These are phyloP conservation scores for Kalmanozyma brasiliensis DNA, from an alignment of 1,284 basidiomycete species.

Conservation along the genomic window DNA sequence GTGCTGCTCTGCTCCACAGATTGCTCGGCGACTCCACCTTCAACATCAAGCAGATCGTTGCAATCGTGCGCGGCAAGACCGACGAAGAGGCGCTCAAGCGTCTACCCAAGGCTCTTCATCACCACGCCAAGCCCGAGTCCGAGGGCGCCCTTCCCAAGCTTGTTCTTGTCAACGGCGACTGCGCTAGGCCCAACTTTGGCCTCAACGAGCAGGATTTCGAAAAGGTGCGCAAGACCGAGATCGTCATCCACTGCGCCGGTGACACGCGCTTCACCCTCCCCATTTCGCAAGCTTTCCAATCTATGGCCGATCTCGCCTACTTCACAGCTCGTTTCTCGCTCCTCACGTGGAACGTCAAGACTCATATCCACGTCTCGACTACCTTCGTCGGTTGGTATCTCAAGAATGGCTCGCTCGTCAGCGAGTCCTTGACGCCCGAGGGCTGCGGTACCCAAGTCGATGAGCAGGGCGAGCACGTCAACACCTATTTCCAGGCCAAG, in stretches of 20 bases:
- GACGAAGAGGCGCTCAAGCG: conserved; percentile 38
- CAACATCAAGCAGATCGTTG: conserved; percentile 45
- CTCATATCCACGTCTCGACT: conserved; percentile 51
- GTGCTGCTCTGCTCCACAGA: conserved; percentile 42
- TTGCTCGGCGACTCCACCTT: conserved; percentile 28
- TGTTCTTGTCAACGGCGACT: conserved; percentile 46
- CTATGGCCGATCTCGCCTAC: conserved; percentile 45
- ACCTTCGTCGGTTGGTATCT: conserved; percentile 52
- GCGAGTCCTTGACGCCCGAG: conserved; percentile 36
- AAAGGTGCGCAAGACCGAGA: conserved; percentile 45
- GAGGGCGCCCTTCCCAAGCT: conserved; percentile 32
- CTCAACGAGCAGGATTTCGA: conserved; percentile 34
- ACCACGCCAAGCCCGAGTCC: conserved; percentile 25
- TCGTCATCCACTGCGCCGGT: conserved; percentile 50
- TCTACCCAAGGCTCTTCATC: conserved; percentile 39
- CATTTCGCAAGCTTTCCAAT: conserved; percentile 33
- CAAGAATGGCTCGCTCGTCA: conserved; percentile 42
- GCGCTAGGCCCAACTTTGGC: conserved; percentile 43
- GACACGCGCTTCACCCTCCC: conserved; percentile 49
- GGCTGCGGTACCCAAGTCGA: conserved; percentile 32
- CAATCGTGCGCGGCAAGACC: conserved; percentile 44
- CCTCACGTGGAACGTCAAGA: conserved; percentile 49
- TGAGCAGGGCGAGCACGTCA: conserved; percentile 42
- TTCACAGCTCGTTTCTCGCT: conserved; percentile 49
- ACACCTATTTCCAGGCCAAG: conserved; percentile 54